Evolutionary conservation across 371 early-diverging fungal genomes (phyloP).

Genomic region (Mortierella sp.): DNA sequence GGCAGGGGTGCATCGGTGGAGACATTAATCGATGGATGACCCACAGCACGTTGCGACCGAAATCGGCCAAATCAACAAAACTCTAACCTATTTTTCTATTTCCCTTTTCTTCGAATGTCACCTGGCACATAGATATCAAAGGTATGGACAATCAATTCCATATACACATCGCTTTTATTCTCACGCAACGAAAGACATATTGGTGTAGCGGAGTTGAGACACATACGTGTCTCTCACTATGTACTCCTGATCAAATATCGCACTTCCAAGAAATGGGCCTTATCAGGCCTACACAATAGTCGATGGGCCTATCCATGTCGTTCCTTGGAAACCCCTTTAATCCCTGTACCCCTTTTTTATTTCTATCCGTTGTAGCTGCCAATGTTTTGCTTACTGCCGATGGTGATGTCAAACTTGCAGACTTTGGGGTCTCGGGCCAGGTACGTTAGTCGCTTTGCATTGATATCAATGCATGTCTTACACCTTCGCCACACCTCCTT

Average conservation of each 20-base stretch:
- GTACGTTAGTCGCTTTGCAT: slow-evolving; percentile 45
- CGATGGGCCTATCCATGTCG: neutral
- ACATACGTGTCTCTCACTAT: neutral
- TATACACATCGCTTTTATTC: neutral
- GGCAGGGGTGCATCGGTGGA: neutral
- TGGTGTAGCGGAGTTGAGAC: neutral
- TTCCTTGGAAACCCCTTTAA: slow-evolving; percentile 3
- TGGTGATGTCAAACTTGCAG: slow-evolving; percentile 95
- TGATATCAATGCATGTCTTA: too few species aligned
- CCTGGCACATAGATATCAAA: slow-evolving; percentile 42
- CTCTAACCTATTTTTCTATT: slow-evolving; percentile 14
- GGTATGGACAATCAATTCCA: slow-evolving; percentile 17
- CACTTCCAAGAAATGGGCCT: neutral
- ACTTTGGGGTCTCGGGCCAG: slow-evolving; percentile 98
- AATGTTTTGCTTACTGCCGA: slow-evolving; percentile 83
- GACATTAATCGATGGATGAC: neutral
- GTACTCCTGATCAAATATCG: neutral
- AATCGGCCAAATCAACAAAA: slow-evolving; percentile 3
- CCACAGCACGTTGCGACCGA: neutral
- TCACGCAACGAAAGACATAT: neutral
- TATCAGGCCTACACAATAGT: neutral
- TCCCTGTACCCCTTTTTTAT: neutral
- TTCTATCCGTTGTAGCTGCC: slow-evolving; percentile 70
- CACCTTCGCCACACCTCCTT: neutral
- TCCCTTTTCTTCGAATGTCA: slow-evolving; percentile 13